Percentiles rank a stretch among this genome's conserved stretches.
These are phyloP conservation scores for Oryza meyeriana DNA, from an alignment of 176 grass and related monocot genomes.

Conservation along the genomic window DNA sequence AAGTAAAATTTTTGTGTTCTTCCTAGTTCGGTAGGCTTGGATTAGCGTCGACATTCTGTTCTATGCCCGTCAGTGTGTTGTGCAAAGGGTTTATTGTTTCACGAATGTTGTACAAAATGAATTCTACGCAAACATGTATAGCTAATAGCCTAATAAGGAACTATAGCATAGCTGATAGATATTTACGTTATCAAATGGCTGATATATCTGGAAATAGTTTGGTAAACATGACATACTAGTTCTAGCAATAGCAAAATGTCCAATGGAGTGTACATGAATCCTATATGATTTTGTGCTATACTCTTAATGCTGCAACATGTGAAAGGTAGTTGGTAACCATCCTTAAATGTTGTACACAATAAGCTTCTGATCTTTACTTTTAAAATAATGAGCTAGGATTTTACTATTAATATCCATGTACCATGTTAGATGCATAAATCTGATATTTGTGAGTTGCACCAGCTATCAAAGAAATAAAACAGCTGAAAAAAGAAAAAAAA, in stretches of 20 bases:
- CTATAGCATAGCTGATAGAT: neutral
- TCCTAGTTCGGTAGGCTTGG: neutral
- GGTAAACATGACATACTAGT: neutral
- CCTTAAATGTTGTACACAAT: neutral
- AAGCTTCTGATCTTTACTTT: too few species aligned
- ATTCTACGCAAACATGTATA: neutral
- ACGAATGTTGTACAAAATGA: neutral
- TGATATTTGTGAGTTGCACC: neutral
- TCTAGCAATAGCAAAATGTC: neutral
- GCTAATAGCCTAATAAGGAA: neutral
- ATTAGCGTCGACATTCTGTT: neutral
- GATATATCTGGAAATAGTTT: neutral
- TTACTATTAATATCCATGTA: neutral
- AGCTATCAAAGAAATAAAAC: neutral
- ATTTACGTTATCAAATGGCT: neutral
- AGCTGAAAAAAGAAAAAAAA: neutral
- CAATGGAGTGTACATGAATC: neutral
- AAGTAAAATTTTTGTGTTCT: neutral
- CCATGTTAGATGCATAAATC: neutral
- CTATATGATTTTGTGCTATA: neutral
- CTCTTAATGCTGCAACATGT: neutral
- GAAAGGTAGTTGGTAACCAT: neutral
- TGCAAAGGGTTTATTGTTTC: neutral
- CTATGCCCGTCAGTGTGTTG: neutral
- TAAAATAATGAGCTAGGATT: neutral